Evolutionary conservation across 2,329 filamentous ascomycete genomes (phyloP).

Genomic region (Penicillium sp.): DNA sequence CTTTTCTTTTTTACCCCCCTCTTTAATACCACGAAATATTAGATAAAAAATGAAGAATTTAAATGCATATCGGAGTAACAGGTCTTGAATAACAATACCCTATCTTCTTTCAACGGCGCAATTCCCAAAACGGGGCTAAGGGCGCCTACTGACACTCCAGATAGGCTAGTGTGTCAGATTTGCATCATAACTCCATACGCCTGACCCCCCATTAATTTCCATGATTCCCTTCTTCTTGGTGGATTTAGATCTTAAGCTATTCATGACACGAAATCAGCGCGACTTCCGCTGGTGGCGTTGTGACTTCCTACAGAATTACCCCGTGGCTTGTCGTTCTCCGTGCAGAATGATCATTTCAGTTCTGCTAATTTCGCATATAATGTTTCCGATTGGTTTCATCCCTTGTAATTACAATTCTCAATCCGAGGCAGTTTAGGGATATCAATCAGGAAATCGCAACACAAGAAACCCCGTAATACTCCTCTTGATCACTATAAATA

Average conservation of each 20-base stretch:
- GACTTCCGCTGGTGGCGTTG: conserved; percentile 1
- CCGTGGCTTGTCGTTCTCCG: neutral
- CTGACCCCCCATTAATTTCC: neutral
- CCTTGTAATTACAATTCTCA: neutral
- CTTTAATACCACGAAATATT: no score
- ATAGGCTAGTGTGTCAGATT: neutral
- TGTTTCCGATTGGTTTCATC: neutral
- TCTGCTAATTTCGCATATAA: neutral
- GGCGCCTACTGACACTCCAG: conserved; percentile 2
- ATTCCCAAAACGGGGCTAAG: neutral
- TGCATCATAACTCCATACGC: neutral
- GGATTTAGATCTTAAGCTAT: neutral
- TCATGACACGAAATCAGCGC: neutral
- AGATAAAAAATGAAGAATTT: no score
- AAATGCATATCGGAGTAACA: neutral
- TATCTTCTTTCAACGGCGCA: no score
- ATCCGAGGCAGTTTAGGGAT: neutral
- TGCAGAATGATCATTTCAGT: conserved; percentile 1
- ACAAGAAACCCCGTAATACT: no score
- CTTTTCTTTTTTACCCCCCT: no score
- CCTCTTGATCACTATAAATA: neutral
- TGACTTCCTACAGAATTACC: neutral
- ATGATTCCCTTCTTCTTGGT: neutral
- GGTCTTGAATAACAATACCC: no score
- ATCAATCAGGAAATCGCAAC: neutral